A percentile compares a stretch with the other conserved stretches of the same genome.
Evolutionary conservation across 371 early-diverging fungal species (phyloP).

Genomic region (Dichotomocladium elegans): DNA sequence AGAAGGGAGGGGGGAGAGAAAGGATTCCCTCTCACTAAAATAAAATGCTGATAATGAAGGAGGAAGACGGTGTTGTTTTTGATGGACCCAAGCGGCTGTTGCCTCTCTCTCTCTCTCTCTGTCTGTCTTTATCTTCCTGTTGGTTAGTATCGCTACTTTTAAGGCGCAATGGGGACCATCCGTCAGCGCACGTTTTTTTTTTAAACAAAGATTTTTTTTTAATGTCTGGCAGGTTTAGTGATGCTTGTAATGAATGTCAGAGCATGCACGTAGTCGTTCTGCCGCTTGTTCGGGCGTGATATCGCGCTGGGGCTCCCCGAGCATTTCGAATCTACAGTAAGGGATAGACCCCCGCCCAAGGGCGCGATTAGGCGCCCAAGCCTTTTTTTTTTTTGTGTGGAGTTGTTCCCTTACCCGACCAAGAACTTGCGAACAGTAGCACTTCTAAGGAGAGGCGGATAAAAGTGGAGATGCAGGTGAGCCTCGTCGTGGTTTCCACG

Average conservation of each 20-base stretch:
- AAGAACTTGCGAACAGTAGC: conserved; percentile 91
- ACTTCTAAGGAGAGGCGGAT: conserved; percentile 88
- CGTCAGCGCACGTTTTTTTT: background rate
- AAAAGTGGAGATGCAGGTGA: conserved; percentile 92
- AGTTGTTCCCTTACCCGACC: conserved; percentile 69
- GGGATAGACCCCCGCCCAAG: background rate
- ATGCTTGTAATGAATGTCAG: conserved; percentile 62
- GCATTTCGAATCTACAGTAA: conserved; percentile 75
- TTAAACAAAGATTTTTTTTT: background rate
- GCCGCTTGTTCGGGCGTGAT: conserved; percentile 91
- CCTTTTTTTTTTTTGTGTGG: too few relatives aligned
- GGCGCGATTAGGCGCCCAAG: too few relatives aligned
- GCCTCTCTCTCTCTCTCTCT: too few relatives aligned
- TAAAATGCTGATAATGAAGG: too few relatives aligned
- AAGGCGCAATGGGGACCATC: background rate
- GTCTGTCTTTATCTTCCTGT: conserved; percentile 1
- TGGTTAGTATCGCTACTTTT: background rate
- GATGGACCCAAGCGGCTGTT: too few relatives aligned
- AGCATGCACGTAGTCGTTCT: conserved; percentile 46
- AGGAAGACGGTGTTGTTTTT: too few relatives aligned
- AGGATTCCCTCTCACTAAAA: too few relatives aligned
- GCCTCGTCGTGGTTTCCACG: conserved; percentile 42
- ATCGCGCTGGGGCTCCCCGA: conserved; percentile 92
- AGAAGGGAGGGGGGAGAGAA: too few relatives aligned
- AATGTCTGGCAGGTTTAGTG: background rate